phyloP scores from a whole-genome alignment of 1,284 basidiomycete genomes.

The Cutaneotrichosporon sp. region DNA sequence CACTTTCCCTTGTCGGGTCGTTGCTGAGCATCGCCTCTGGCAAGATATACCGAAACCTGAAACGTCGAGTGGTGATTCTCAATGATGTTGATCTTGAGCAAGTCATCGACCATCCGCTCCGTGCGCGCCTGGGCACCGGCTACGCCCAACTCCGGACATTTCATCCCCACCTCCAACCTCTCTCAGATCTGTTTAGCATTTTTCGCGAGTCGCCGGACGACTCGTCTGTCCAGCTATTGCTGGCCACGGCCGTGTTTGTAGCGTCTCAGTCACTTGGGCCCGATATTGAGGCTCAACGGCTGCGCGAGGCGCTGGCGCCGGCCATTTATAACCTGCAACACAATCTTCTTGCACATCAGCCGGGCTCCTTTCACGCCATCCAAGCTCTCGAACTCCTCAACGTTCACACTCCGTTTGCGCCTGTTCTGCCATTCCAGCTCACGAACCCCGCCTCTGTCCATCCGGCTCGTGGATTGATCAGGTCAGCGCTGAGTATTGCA shows the following conservation, averaged over 20 bases:
- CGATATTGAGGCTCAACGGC: constrained; percentile 17
- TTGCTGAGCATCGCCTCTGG: constrained; percentile 38
- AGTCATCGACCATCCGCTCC: constrained; percentile 23
- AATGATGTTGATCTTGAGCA: constrained; percentile 30
- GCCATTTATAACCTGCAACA: constrained; percentile 25
- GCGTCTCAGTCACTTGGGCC: constrained; percentile 24
- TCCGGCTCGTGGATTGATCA: constrained; percentile 30
- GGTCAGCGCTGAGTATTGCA: constrained; percentile 17
- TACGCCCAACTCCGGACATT: constrained; percentile 30
- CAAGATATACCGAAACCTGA: constrained; percentile 16
- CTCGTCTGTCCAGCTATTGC: constrained; percentile 22
- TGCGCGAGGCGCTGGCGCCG: constrained; percentile 10
- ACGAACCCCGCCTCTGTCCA: constrained; percentile 26
- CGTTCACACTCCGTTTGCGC: constrained; percentile 35
- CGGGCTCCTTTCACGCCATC: constrained; percentile 28
- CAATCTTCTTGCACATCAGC: constrained; percentile 27
- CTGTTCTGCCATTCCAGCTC: constrained; percentile 31
- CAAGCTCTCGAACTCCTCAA: constrained; percentile 36
- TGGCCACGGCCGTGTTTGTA: constrained; percentile 30
- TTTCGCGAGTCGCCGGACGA: constrained; percentile 9
- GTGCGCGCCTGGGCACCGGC: constrained; percentile 27
- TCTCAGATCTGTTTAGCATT: constrained; percentile 23
- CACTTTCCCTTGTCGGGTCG: constrained; percentile 32
- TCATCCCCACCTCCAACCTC: constrained; percentile 39
- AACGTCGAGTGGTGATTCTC: constrained; percentile 12